phyloP scores from a whole-genome alignment of 306 rosid species.

The Myrica gale region DNA sequence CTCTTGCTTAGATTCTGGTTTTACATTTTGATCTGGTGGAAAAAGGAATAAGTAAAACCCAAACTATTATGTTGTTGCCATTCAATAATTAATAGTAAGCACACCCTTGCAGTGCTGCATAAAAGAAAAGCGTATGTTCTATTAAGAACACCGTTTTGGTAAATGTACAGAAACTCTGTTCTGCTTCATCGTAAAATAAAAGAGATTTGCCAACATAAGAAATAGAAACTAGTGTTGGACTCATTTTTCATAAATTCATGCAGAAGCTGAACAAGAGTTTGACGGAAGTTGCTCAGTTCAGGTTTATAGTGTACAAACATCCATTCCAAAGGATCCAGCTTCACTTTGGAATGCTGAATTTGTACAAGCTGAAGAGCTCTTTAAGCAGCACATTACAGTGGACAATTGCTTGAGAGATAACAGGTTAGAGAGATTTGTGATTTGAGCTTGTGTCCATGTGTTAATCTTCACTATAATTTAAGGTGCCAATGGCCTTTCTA shows the following conservation, averaged over 20 bases:
- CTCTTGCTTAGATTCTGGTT: too few relatives aligned
- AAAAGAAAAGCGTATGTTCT: neutral
- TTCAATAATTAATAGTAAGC: neutral
- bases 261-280: constrained; percentile 85
- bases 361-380: constrained; percentile 91
- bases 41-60: too few relatives aligned
- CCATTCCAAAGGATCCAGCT: constrained; percentile 91
- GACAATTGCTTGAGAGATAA: constrained; percentile 92
- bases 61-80: too few relatives aligned
- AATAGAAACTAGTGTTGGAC: constrained; percentile 18
- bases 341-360: constrained; percentile 86
- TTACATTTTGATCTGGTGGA: too few relatives aligned
- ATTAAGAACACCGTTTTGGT: neutral
- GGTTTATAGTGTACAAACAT: constrained; percentile 89
- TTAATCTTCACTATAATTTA: neutral
- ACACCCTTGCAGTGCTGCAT: neutral
- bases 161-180: neutral
- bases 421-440: constrained; percentile 45
- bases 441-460: constrained; percentile 8
- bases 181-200: constrained; percentile 16
- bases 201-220: constrained; percentile 12
- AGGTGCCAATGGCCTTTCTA: neutral
- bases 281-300: constrained; percentile 78
- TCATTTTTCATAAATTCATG: constrained; percentile 30
- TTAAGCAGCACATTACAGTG: constrained; percentile 62